A percentile compares a stretch with the other conserved stretches of the same genome.
These are phyloP conservation scores for Mycothermus thermophilus DNA, from an alignment of 495 filamentous ascomycete genomes.

Conservation along the genomic window DNA sequence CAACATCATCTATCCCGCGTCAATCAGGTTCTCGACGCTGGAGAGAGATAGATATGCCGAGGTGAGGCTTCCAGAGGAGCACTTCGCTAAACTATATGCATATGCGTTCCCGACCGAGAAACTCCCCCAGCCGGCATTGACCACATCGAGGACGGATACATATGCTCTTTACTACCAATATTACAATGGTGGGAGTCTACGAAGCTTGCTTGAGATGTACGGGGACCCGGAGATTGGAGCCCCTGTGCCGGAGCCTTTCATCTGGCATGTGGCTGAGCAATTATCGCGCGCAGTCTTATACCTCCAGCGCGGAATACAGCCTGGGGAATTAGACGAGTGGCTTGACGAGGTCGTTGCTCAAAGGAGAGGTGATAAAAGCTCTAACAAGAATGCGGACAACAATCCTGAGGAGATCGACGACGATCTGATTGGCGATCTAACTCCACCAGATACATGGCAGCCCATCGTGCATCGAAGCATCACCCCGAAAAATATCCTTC, in stretches of 20 bases:
- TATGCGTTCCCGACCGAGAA: conserved; percentile 3
- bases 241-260: conserved; percentile 4
- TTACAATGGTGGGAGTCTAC: conserved; percentile 6
- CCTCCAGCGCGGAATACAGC: conserved; percentile 1
- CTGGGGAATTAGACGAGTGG: neutral
- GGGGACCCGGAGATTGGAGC: neutral
- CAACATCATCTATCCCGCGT: conserved; percentile 1
- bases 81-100: conserved; percentile 4
- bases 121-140: too few relatives aligned
- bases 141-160: neutral
- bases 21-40: conserved; percentile 5
- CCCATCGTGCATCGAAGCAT: neutral
- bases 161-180: conserved; percentile 6
- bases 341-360: too few relatives aligned
- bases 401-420: too few relatives aligned
- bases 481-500: neutral
- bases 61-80: conserved; percentile 1
- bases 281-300: conserved; percentile 4
- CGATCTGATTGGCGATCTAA: neutral
- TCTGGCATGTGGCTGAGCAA: conserved; percentile 11
- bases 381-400: too few relatives aligned
- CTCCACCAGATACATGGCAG: neutral
- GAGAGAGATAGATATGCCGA: neutral
- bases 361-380: too few relatives aligned
- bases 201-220: conserved; percentile 4